Evolutionary conservation across 129 eudicot genomes (phyloP).

Genomic region (Ambrosia trifida): DNA sequence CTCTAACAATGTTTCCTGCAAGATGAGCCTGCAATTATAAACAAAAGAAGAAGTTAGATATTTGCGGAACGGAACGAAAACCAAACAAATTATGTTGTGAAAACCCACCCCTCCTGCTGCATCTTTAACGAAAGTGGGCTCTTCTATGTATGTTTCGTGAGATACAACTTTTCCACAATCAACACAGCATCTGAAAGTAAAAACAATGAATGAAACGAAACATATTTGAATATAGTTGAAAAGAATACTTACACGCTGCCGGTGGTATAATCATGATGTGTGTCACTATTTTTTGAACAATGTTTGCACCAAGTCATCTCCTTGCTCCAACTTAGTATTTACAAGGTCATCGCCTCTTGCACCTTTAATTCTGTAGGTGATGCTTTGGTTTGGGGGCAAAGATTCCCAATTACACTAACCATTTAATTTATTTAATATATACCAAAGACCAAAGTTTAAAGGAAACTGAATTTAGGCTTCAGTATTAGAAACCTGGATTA

Average conservation of each 20-base stretch:
- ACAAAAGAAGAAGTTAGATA: neutral
- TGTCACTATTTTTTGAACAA: conserved; percentile 30
- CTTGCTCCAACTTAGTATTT: no score
- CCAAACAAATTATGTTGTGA: neutral
- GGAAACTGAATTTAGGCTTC: neutral
- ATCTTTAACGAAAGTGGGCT: conserved; percentile 41
- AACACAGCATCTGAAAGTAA: conserved; percentile 40
- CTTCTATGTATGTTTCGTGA: conserved; percentile 37
- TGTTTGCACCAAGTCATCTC: conserved; percentile 36
- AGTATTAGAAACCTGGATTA: neutral
- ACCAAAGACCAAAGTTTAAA: neutral
- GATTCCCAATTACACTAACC: no score
- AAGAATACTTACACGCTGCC: conserved; percentile 26
- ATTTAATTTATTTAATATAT: no score
- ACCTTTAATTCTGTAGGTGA: no score
- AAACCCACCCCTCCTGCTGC: conserved; percentile 42
- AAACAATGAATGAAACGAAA: no score
- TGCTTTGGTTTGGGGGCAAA: no score
- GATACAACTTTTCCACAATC: conserved; percentile 48
- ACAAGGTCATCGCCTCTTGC: no score
- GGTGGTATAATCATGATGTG: conserved; percentile 32
- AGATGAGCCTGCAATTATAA: conserved; percentile 27
- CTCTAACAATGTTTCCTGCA: conserved; percentile 26
- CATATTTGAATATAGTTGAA: neutral
- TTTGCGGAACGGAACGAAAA: no score